Evolutionary conservation across 2,329 filamentous ascomycete species (phyloP).

Genomic region (Ceratocystis diversiconidia): DNA sequence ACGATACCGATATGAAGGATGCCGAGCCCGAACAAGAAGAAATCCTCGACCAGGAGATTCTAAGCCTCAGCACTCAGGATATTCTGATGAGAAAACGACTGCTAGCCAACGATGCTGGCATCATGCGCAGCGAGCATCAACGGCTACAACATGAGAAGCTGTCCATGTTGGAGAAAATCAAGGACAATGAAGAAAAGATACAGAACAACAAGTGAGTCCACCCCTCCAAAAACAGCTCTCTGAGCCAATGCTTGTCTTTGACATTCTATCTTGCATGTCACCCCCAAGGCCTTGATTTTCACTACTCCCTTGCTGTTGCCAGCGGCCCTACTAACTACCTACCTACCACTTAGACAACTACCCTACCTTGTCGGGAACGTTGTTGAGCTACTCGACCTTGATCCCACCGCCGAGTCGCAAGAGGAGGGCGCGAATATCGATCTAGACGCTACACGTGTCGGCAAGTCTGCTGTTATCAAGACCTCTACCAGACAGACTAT

Average conservation of each 20-base stretch:
- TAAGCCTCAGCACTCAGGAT: conserved; percentile 85
- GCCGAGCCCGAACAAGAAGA: conserved; percentile 67
- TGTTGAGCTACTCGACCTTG: conserved; percentile 89
- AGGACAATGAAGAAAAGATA: conserved; percentile 98
- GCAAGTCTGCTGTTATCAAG: conserved; percentile 98
- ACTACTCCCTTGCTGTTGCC: no score
- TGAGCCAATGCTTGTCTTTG: background rate
- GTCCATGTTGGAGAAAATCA: conserved; percentile 96
- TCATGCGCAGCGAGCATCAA: conserved; percentile 96
- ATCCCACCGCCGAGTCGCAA: conserved; percentile 86
- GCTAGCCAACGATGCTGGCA: conserved; percentile 91
- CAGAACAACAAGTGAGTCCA: conserved; percentile 82
- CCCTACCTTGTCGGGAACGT: conserved; percentile 98
- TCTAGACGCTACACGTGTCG: conserved; percentile 86
- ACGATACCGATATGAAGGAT: conserved; percentile 86
- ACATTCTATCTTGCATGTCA: background rate
- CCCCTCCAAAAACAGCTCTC: background rate
- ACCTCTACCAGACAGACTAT: conserved; percentile 97
- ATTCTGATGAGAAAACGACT: conserved; percentile 81
- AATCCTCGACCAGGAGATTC: conserved; percentile 82
- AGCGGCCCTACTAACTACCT: background rate
- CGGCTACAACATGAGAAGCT: conserved; percentile 89
- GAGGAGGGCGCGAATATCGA: conserved; percentile 99
- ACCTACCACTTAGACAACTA: conserved; percentile 55
- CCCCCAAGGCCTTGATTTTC: no score